phyloP scores from a whole-genome alignment of 1,284 basidiomycete genomes.

The Agroathelia rolfsii region DNA sequence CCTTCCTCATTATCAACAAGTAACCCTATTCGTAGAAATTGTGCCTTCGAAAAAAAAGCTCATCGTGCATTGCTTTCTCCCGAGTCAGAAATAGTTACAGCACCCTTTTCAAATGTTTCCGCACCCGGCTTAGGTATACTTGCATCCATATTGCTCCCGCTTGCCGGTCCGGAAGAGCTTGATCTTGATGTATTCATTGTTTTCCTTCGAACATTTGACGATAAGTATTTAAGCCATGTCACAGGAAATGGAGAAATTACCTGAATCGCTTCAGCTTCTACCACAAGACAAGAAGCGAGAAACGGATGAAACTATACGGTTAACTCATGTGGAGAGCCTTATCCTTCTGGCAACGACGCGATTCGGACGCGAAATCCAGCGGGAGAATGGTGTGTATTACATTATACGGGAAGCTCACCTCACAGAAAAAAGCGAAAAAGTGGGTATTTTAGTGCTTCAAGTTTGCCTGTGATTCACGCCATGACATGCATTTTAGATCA shows the following conservation, averaged over 20 bases:
- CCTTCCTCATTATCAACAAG: slow-evolving; percentile 7
- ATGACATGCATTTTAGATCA: slow-evolving; percentile 38
- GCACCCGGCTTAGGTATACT: slow-evolving; percentile 79
- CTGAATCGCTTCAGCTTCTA: slow-evolving; percentile 80
- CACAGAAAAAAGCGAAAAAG: too few relatives aligned
- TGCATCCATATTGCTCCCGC: slow-evolving; percentile 77
- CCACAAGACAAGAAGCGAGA: slow-evolving; percentile 82
- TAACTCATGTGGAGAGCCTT: slow-evolving; percentile 84
- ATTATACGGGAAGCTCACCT: slow-evolving; percentile 80
- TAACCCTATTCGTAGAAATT: slow-evolving; percentile 47
- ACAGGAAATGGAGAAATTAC: slow-evolving; percentile 86
- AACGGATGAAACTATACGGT: slow-evolving; percentile 66
- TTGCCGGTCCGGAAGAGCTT: slow-evolving; percentile 92
- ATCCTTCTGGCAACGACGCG: slow-evolving; percentile 83
- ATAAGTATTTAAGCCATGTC: slow-evolving; percentile 9
- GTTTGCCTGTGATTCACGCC: too few relatives aligned
- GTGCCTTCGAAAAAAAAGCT: slow-evolving; percentile 57
- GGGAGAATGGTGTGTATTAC: slow-evolving; percentile 80
- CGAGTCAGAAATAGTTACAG: slow-evolving; percentile 38
- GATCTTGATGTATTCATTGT: slow-evolving; percentile 74
- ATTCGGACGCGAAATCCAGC: slow-evolving; percentile 76
- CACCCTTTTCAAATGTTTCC: slow-evolving; percentile 42
- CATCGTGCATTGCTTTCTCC: slow-evolving; percentile 63
- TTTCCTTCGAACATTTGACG: too few relatives aligned
- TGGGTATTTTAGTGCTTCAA: too few relatives aligned